phyloP scores from a whole-genome alignment of 2,329 filamentous ascomycete genomes.

The Aschersonia sp. region DNA sequence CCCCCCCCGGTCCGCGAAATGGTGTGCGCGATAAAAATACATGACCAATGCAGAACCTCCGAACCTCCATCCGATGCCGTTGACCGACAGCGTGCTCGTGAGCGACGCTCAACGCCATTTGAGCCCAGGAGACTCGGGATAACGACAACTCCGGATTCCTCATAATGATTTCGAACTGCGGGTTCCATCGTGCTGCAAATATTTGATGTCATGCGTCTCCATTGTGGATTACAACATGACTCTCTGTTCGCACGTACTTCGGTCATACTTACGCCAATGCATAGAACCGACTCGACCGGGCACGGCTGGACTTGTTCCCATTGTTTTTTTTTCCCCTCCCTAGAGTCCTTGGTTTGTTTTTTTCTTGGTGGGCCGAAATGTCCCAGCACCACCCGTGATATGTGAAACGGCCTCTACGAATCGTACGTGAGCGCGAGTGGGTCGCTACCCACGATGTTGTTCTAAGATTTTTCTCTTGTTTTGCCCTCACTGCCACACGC shows the following conservation, averaged over 20 bases:
- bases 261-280: not conserved
- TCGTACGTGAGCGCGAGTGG: constrained; percentile 1
- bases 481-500: not conserved
- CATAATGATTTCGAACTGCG: not conserved
- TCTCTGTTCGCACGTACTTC: not conserved
- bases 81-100: too few species aligned
- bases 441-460: constrained; percentile 1
- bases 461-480: not conserved
- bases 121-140: too few species aligned
- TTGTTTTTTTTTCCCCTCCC: too few species aligned
- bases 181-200: not conserved
- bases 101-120: too few species aligned
- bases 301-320: too few species aligned
- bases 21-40: not conserved
- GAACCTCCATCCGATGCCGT: not conserved
- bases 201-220: not conserved
- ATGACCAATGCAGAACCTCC: not conserved
- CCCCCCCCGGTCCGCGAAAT: not conserved
- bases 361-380: not conserved
- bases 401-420: constrained; percentile 1
- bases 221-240: constrained; percentile 1
- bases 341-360: not conserved
- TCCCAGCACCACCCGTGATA: not conserved
- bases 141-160: too few species aligned
- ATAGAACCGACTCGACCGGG: not conserved